phyloP scores from a whole-genome alignment of 805 yeast species.

The Nakazawaea peltata region DNA sequence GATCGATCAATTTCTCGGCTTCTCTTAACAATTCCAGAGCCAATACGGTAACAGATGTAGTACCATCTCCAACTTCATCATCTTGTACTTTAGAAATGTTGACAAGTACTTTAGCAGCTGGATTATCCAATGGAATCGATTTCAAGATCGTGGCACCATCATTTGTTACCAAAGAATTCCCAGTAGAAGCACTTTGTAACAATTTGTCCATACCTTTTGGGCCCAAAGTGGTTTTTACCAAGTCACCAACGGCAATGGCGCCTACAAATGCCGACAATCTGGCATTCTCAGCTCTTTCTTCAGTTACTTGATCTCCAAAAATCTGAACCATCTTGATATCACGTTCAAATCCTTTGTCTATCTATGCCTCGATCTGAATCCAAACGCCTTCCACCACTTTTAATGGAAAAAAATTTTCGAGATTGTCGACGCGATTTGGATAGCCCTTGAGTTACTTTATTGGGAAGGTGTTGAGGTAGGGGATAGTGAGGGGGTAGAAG shows the following conservation, averaged over 20 bases:
- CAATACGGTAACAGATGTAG: slow-evolving; percentile 90
- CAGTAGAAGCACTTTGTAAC: slow-evolving; percentile 78
- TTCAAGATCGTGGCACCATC: slow-evolving; percentile 98
- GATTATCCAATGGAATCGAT: slow-evolving; percentile 91
- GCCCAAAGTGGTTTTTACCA: slow-evolving; percentile 89
- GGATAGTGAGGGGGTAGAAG: no score
- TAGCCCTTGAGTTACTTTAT: slow-evolving; percentile 1
- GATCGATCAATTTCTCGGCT: slow-evolving; percentile 88
- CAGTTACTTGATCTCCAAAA: slow-evolving; percentile 95
- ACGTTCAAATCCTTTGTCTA: neutral
- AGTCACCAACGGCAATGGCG: slow-evolving; percentile 97
- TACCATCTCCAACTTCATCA: slow-evolving; percentile 98
- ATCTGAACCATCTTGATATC: slow-evolving; percentile 66
- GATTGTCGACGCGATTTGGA: slow-evolving; percentile 4
- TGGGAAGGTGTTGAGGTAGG: neutral
- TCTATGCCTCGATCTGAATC: neutral
- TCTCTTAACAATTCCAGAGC: slow-evolving; percentile 89
- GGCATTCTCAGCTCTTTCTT: slow-evolving; percentile 97
- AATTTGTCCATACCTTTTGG: slow-evolving; percentile 99
- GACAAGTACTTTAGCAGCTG: slow-evolving; percentile 94
- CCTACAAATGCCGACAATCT: slow-evolving; percentile 97
- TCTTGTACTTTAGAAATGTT: slow-evolving; percentile 95
- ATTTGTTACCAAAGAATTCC: slow-evolving; percentile 77
- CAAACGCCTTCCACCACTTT: neutral
- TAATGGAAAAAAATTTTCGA: slow-evolving; percentile 3